phyloP scores from a whole-genome alignment of 176 grass and related monocot genomes.

The Secale cereale region DNA sequence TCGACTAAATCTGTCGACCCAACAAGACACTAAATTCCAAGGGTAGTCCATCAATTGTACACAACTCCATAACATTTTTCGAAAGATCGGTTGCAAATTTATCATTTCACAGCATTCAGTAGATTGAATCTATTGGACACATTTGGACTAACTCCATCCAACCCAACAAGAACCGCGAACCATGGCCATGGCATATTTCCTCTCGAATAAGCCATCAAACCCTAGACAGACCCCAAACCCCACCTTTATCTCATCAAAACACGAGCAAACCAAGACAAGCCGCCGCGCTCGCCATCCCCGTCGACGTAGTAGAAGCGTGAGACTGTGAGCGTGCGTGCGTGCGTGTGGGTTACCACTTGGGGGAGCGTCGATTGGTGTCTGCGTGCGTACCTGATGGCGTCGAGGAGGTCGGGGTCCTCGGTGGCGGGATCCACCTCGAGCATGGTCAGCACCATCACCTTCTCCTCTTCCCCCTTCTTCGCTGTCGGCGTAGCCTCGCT shows the following conservation, averaged over 20 bases:
- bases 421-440: constrained; percentile 1
- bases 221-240: not conserved
- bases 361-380: not conserved
- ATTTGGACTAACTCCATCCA: not conserved
- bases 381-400: constrained; percentile 14
- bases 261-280: not conserved
- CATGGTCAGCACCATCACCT: not conserved
- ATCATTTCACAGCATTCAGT: not conserved
- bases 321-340: not conserved
- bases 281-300: not conserved
- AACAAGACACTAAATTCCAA: not conserved
- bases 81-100: not conserved
- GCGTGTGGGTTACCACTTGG: too few relatives aligned
- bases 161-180: not conserved
- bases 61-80: not conserved
- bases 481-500: not conserved
- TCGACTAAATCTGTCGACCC: not conserved
- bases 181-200: not conserved
- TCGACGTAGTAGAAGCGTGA: not conserved
- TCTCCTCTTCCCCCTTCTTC: not conserved
- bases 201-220: not conserved
- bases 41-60: not conserved
- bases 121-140: not conserved
- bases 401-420: not conserved
- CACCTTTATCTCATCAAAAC: not conserved